Evolutionary conservation across 495 filamentous ascomycete species (phyloP).

Genomic region (Baudoinia panamericana): DNA sequence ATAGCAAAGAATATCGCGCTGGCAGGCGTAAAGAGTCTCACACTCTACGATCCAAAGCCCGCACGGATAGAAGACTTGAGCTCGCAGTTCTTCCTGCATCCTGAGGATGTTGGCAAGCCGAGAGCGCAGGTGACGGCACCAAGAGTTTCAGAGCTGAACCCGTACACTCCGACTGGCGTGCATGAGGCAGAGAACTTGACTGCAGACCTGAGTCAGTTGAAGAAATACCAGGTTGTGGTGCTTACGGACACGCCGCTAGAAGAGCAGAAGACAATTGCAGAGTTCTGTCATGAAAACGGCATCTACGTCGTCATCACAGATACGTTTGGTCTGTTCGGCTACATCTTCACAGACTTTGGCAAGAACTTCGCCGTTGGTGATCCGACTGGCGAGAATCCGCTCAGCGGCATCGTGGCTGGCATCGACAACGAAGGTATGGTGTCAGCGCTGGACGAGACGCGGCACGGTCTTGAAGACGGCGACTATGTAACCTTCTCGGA

Average conservation of each 20-base stretch:
- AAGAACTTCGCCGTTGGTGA: slow-evolving; percentile 83
- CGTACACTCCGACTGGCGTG: slow-evolving; percentile 78
- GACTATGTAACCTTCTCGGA: slow-evolving; percentile 93
- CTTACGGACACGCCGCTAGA: slow-evolving; percentile 70
- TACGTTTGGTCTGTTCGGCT: slow-evolving; percentile 86
- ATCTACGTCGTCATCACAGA: slow-evolving; percentile 81
- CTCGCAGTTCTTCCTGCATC: slow-evolving; percentile 88
- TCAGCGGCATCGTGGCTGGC: slow-evolving; percentile 78
- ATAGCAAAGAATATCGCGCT: slow-evolving; percentile 99
- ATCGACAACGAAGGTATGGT: slow-evolving; percentile 84
- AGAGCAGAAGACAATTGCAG: slow-evolving; percentile 67
- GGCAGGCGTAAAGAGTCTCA: slow-evolving; percentile 82
- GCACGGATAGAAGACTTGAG: slow-evolving; percentile 75
- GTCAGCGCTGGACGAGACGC: slow-evolving; percentile 85
- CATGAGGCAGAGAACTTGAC: slow-evolving; percentile 52
- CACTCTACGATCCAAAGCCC: slow-evolving; percentile 74
- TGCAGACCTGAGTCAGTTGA: slow-evolving; percentile 60
- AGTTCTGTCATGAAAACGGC: slow-evolving; percentile 84
- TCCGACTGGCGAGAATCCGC: slow-evolving; percentile 74
- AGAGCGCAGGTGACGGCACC: slow-evolving; percentile 77
- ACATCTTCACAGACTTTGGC: slow-evolving; percentile 95
- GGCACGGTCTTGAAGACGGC: slow-evolving; percentile 91
- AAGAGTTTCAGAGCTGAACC: slow-evolving; percentile 85
- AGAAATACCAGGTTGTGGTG: slow-evolving; percentile 82
- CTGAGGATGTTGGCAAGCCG: slow-evolving; percentile 81